Base-by-base conservation (phyloP, 1,284 basidiomycete species). In the Albatrellus sp. region DNA sequence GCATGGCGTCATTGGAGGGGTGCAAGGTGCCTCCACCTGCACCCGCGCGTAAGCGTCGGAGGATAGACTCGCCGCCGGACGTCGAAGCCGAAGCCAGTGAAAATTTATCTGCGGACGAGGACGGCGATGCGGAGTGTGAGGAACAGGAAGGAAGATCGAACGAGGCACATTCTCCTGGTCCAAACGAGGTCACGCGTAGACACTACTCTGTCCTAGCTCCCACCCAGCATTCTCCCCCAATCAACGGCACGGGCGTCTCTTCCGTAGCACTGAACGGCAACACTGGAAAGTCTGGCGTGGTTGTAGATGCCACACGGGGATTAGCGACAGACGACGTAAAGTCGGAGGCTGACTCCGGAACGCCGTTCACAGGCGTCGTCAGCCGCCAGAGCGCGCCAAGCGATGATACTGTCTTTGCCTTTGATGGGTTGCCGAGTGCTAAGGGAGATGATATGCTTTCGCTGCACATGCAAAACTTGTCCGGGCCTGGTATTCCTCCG, bases 351-450 rank as follows among this genome's bases (percentile, higher is more conserved):
- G 75, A 74, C 47, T 52, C 60, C 46, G 70, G 65, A 34, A 75
- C 72, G 13, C 72, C 75, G 2, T 60, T 70, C 40, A 75, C 70
- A n/a, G 69, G 14, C 7, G 24, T 60, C 33, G 69, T 67, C 33
- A 71, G 71, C 51, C 64, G 68, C 41, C 74, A 73, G 50, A 77
- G 74, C 48, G 61, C 68, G 44, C 70, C 70, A 5, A 75, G 71
- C 52, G 77, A 78, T 46, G 73, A 75, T 44, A 77, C 74, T 2
- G 62, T 75, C 37, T 64, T 60, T 24, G 56, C 48, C 3, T 43
- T 41, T 33, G 19, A 35, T 12, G 48, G 16, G 36, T 38, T 12
- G 35, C 43, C 29, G 40, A 35, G 8, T 12, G 11, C 12, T 36
- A 40, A 33, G 13, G 40, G 33, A 5, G 37, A 32, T n/a, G 37